phyloP scores from a whole-genome alignment of 2,329 filamentous ascomycete genomes.

The Diplodia corticola region DNA sequence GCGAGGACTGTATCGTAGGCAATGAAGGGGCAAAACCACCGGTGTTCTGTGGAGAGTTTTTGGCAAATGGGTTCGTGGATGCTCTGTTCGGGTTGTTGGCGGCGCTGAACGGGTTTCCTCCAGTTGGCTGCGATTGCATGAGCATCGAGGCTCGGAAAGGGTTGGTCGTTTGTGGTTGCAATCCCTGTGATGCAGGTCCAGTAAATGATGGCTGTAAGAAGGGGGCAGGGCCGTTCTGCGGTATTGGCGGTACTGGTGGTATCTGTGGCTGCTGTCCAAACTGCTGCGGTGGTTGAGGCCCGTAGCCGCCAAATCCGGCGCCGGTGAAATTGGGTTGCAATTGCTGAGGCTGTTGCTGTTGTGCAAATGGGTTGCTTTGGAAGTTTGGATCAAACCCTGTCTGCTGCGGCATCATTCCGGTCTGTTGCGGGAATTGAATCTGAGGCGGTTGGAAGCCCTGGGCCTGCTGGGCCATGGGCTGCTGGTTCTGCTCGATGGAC shows the following conservation, averaged over 20 bases:
- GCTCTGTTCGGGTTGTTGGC: constrained; percentile 56
- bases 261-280: constrained; percentile 32
- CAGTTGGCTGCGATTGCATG: constrained; percentile 32
- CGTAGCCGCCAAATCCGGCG: constrained; percentile 81
- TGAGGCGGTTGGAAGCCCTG: constrained; percentile 31
- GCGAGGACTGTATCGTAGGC: constrained; percentile 28
- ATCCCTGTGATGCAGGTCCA: constrained; percentile 39
- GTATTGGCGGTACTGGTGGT: constrained; percentile 4
- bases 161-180: constrained; percentile 66
- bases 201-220: constrained; percentile 16
- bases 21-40: constrained; percentile 22
- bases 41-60: constrained; percentile 45
- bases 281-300: constrained; percentile 62
- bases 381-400: constrained; percentile 26
- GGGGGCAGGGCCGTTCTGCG: constrained; percentile 29
- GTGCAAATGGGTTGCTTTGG: constrained; percentile 43
- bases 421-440: constrained; percentile 33
- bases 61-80: constrained; percentile 86
- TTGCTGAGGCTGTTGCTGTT: constrained; percentile 38
- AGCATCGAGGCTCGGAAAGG: constrained; percentile 67
- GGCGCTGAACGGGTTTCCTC: constrained; percentile 26
- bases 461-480: constrained; percentile 50
- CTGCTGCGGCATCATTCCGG: constrained; percentile 24
- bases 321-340: constrained; percentile 67
- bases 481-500: constrained; percentile 87